Base-by-base conservation (phyloP, 106 monocot genomes). In the Hemerocallis citrina region DNA sequence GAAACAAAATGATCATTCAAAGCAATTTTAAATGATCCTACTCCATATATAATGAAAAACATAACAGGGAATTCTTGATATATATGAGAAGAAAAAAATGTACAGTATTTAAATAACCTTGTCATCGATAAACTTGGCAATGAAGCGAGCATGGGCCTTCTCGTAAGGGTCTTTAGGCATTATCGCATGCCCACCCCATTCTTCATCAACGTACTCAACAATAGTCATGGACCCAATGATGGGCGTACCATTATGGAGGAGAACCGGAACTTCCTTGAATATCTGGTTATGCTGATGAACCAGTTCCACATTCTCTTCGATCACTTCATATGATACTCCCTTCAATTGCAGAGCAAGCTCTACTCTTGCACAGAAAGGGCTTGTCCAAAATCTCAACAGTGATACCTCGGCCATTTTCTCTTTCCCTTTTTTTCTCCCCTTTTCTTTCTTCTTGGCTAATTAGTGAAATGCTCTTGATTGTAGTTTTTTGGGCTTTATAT, bases 151-250 rank as follows among this genome's bases (percentile, higher is more conserved):
- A 23, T 25, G 33, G 62, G 62, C 43, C 15, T 44, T 43, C 13
- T 62, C 44, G 16, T 62, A 45, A 31, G 62, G 44, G 25, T 62
- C 62, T 25, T 43, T 30, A 3, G 62, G 62, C 25, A 62, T 41
- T 7, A 62, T 9, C 0, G 23, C n/a, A 16, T 16, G 5, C 9
- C 62, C 62, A 49, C 49, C 49, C 49, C 49, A 49, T 49, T 15
- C 21, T 19, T 49, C 49, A 2, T 49, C 49, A 3, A 49, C 21
- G 49, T 49, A 49, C 3, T 49, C 49, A 2, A 49, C 20, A 5
- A 49, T 49, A 49, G 21, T 6, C 8, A 49, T 15, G 16, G 49
- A 49, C 21, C n/a, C n/a, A 22, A 2, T 17, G 7, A 49, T 22
- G 16, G 49, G 49, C 49, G 0, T 49, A n/a, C 6, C 49, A 1